Evolutionary conservation across 108 stramenopile species (phyloP).

Genomic region (Nitzschia inconspicua): DNA sequence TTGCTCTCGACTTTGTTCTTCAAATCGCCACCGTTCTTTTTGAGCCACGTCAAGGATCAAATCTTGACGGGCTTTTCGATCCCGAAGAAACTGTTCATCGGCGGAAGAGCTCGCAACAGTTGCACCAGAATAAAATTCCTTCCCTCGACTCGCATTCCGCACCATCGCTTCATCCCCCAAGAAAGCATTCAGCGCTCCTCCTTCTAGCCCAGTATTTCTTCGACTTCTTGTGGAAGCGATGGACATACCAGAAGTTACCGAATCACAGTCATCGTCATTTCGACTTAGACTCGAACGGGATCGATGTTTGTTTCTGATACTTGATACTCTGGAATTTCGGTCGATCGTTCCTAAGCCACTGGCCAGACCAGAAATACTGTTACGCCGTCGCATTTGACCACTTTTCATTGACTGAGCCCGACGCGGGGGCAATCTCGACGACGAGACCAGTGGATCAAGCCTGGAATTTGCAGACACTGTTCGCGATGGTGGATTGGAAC

Average conservation of each 20-base stretch:
- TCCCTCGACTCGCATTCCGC: background rate
- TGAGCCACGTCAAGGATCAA: slow-evolving; percentile 6
- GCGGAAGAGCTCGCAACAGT: slow-evolving; percentile 8
- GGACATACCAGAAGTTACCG: slow-evolving; percentile 3
- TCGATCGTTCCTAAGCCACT: too few species aligned
- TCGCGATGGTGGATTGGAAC: background rate
- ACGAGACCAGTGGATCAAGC: too few species aligned
- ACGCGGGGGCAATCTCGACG: too few species aligned
- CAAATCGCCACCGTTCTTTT: background rate
- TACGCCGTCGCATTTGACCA: too few species aligned
- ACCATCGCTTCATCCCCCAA: background rate
- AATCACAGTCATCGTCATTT: slow-evolving; percentile 12
- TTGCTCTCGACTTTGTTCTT: background rate
- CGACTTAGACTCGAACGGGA: too few species aligned
- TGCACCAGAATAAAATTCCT: background rate
- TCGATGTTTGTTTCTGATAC: too few species aligned
- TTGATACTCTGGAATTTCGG: too few species aligned
- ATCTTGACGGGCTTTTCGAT: slow-evolving; percentile 19
- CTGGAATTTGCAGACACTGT: too few species aligned
- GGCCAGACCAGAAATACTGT: too few species aligned
- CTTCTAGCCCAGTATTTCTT: slow-evolving; percentile 12
- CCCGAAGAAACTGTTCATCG: slow-evolving; percentile 9
- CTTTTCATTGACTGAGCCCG: too few species aligned
- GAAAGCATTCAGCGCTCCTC: slow-evolving; percentile 21
- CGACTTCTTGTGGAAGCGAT: slow-evolving; percentile 1